Evolutionary conservation across 371 early-diverging fungal species (phyloP).

Genomic region (Ordospora pajunii): DNA sequence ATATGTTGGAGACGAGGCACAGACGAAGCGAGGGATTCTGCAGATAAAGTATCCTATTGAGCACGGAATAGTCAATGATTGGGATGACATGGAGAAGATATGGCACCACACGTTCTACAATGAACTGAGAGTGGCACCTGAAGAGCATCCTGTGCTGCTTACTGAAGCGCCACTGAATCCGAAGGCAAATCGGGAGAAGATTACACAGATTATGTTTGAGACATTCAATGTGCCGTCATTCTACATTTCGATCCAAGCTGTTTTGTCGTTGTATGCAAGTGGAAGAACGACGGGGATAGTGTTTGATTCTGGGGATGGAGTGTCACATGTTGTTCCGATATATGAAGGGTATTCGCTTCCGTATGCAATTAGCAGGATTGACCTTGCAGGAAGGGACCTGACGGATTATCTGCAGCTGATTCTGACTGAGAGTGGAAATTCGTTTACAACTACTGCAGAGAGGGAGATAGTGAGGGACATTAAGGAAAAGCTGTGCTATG

Average conservation of each 20-base stretch:
- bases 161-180: conserved; percentile 99
- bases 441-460: conserved; percentile 96
- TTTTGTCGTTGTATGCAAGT: conserved; percentile 86
- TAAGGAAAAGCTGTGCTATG: conserved; percentile 98
- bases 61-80: conserved; percentile 99
- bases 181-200: conserved; percentile 98
- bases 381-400: conserved; percentile 86
- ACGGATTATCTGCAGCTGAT: conserved; percentile 90
- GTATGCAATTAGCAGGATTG: conserved; percentile 89
- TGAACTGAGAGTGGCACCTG: conserved; percentile 73
- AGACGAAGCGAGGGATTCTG: conserved; percentile 96
- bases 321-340: conserved; percentile 96
- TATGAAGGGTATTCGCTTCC: conserved; percentile 98
- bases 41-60: conserved; percentile 97
- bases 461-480: conserved; percentile 98
- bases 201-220: conserved; percentile 99
- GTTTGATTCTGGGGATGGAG: conserved; percentile 99
- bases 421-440: conserved; percentile 93
- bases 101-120: conserved; percentile 97
- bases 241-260: conserved; percentile 97
- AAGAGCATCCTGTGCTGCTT: conserved; percentile 93
- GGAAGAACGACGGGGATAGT: conserved; percentile 99
- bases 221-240: conserved; percentile 94
- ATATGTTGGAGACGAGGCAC: conserved; percentile 99
- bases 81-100: conserved; percentile 99